phyloP scores from a whole-genome alignment of 805 yeast genomes.

The Candida xiaguanensis region DNA sequence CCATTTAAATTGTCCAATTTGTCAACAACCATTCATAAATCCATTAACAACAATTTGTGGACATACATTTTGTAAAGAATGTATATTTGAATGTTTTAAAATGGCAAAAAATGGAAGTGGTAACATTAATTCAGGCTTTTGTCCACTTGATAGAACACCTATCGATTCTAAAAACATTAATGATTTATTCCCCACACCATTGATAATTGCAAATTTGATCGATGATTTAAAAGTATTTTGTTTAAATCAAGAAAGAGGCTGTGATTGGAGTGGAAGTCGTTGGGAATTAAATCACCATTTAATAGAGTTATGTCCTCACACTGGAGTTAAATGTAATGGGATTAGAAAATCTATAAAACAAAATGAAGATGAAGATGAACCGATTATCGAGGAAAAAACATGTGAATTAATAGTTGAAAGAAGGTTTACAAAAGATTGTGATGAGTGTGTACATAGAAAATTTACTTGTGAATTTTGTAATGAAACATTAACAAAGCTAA shows the following conservation, averaged over 20 bases:
- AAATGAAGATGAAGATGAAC: background rate
- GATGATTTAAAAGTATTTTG: constrained; percentile 61
- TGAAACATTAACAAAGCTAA: constrained; percentile 21
- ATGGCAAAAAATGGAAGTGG: constrained; percentile 18
- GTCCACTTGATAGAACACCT: constrained; percentile 62
- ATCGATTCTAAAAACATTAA: constrained; percentile 29
- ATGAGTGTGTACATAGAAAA: constrained; percentile 38
- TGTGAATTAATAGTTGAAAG: constrained; percentile 20
- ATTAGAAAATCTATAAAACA: constrained; percentile 9
- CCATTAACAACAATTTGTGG: constrained; percentile 67
- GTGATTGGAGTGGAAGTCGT: constrained; percentile 53
- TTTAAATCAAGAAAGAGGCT: constrained; percentile 50
- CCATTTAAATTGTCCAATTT: constrained; percentile 54
- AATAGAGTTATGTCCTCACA: constrained; percentile 27
- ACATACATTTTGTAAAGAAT: constrained; percentile 60
- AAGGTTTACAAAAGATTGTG: constrained; percentile 14
- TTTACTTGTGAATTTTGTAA: constrained; percentile 38
- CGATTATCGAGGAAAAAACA: constrained; percentile 6
- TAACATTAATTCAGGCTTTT: constrained; percentile 21
- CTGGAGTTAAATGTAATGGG: constrained; percentile 34
- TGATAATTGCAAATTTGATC: constrained; percentile 53
- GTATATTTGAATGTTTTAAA: constrained; percentile 47
- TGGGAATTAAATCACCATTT: constrained; percentile 57
- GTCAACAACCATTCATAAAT: constrained; percentile 58
- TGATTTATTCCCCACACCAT: constrained; percentile 48